Evolutionary conservation across 202 grass and related monocot genomes (phyloP).

Genomic region (Eragrostis tef): DNA sequence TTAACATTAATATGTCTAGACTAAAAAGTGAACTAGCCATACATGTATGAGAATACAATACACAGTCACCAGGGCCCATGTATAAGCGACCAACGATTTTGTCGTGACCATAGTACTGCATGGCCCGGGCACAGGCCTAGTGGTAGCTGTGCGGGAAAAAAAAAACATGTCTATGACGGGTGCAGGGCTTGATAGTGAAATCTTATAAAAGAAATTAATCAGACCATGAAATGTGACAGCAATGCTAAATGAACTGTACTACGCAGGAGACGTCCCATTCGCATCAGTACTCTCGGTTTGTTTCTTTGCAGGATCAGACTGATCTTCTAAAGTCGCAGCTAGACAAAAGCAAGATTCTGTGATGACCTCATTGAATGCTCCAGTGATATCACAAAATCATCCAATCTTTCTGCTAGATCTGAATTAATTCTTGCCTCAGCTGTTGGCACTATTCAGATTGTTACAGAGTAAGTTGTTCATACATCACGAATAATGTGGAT

Average conservation of each 20-base stretch:
- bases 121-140: not conserved
- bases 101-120: not conserved
- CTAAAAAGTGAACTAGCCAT: too few species aligned
- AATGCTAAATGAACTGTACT: not conserved
- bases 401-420: not conserved
- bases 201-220: not conserved
- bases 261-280: slow-evolving; percentile 49
- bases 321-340: slow-evolving; percentile 34
- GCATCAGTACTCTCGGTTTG: slow-evolving; percentile 37
- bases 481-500: not conserved
- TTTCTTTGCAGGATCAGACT: slow-evolving; percentile 5
- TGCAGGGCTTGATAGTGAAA: slow-evolving; percentile 32
- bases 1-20: too few species aligned
- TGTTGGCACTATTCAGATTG: not conserved
- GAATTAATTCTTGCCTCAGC: not conserved
- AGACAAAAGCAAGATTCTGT: slow-evolving; percentile 57
- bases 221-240: slow-evolving; percentile 10
- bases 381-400: slow-evolving; percentile 44
- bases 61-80: too few species aligned
- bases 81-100: not conserved
- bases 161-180: slow-evolving; percentile 8
- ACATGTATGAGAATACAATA: too few species aligned
- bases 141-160: slow-evolving; percentile 11
- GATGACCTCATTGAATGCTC: slow-evolving; percentile 45
- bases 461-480: not conserved